phyloP scores from a whole-genome alignment of 2,329 filamentous ascomycete species.

The Lasiodiplodia citricola region DNA sequence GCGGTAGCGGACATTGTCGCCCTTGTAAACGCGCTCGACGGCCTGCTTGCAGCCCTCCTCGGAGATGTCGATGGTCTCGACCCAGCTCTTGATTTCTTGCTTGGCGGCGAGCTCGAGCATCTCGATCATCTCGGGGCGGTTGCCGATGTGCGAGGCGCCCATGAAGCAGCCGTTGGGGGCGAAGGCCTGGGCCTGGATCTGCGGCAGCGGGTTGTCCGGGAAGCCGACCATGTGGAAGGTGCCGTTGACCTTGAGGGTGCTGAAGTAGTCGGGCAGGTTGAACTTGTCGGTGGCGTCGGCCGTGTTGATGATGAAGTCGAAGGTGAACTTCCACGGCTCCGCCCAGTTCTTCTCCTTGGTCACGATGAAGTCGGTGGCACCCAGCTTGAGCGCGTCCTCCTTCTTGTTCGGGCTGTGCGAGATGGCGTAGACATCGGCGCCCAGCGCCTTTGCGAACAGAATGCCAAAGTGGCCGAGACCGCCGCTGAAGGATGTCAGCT shows the following conservation, averaged over 20 bases:
- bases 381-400: constrained; percentile 63
- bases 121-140: constrained; percentile 56
- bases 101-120: constrained; percentile 58
- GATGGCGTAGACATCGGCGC: constrained; percentile 66
- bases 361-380: constrained; percentile 65
- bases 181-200: constrained; percentile 75
- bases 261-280: constrained; percentile 73
- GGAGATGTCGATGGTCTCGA: constrained; percentile 73
- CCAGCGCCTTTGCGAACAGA: constrained; percentile 67
- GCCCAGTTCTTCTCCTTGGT: constrained; percentile 65
- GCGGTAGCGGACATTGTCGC: constrained; percentile 73
- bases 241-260: constrained; percentile 80
- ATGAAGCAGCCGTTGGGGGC: constrained; percentile 70
- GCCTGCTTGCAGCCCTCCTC: constrained; percentile 73
- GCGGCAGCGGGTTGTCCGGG: constrained; percentile 75
- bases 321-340: constrained; percentile 62
- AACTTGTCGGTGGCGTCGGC: constrained; percentile 73
- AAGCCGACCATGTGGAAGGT: constrained; percentile 81
- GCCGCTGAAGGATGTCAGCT: constrained; percentile 49
- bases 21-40: constrained; percentile 68
- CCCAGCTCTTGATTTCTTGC: constrained; percentile 59
- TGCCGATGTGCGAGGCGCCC: constrained; percentile 58
- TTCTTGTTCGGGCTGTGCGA: constrained; percentile 66
- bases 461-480: constrained; percentile 73
- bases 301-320: constrained; percentile 79